Evolutionary conservation across 1,139 yeast species (phyloP), one percentile per base, ranked within the genome.

Genomic region (Taphrina sp.): DNA sequence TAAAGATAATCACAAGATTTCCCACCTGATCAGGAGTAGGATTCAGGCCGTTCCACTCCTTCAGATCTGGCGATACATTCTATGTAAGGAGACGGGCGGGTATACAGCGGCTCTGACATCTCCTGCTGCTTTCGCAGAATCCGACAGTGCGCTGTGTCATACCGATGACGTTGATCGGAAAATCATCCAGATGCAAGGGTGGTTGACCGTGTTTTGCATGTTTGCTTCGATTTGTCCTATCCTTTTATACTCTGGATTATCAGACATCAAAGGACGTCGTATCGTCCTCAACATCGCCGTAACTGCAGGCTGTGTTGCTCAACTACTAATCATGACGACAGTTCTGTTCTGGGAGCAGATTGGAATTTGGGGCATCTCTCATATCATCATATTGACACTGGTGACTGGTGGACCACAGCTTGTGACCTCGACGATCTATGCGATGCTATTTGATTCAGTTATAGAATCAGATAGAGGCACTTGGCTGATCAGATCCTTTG

Each of bases 141-240:
- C 24, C 24, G 22, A 29, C 43, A 22, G 43, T 23, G 29, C 29
- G 17, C 16, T 12, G 29, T 38, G 43, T 38, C 43, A 38, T 7
- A 38, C 29, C 12, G 43, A 38, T 19, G 16, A 38, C 5, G 16
- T 38, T 19, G 14, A 29, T 23, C 19, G 43, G n/a, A 20, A n/a
- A 12, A 29, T 38, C 17, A 29, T 29, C 29, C 10, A 16, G 29
- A 16, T 38, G 17, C 29, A 38, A 23, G 43, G 43, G n/a, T 38
- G 43, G 43, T 19, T 38, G 23, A 38, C 22, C 24, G 43, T 29
- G 5, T 17, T 38, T 5, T 28, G 43, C 43, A 38, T 38, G 43
- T 10, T 38, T 28, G 29, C 24, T 29, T 28, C 43, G 19, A 19
- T 38, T 19, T 17, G 26, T 5, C 22, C 43, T 14, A 29, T 28